Conservation (phyloP, 148 eudicot genomes). For the Rhododendron ferrugineum region DNA sequence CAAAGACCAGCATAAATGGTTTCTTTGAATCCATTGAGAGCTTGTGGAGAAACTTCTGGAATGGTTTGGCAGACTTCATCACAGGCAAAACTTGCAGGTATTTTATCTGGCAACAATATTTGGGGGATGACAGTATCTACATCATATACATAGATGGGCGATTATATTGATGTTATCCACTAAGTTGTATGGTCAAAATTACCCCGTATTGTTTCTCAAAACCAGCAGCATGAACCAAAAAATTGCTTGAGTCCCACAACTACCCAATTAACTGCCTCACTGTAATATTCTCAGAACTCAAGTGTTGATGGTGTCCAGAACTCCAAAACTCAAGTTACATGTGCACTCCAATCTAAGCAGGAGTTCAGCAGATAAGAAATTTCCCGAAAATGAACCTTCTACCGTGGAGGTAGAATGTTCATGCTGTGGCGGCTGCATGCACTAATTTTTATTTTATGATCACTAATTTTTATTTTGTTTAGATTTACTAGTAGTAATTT, state of each 20-base stretch:
- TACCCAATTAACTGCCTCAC: not conserved
- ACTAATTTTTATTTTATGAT: too few relatives aligned
- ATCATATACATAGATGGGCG: not conserved
- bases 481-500: not conserved
- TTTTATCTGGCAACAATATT: not conserved
- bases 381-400: not conserved
- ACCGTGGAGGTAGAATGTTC: not conserved
- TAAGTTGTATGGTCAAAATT: not conserved
- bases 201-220: not conserved
- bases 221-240: not conserved
- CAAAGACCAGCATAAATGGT: slow-evolving; percentile 44
- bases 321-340: not conserved
- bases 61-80: slow-evolving; percentile 59
- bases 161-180: not conserved
- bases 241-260: not conserved
- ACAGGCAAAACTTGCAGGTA: slow-evolving; percentile 92
- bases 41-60: slow-evolving; percentile 70
- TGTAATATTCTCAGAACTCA: not conserved
- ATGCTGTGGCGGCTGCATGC: not conserved
- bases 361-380: not conserved
- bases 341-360: not conserved
- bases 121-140: not conserved
- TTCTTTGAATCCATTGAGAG: slow-evolving; percentile 62
- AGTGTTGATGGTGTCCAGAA: not conserved
- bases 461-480: not conserved